These are phyloP conservation scores for Lentinula sp. DNA, from an alignment of 768 basidiomycete species.

Conservation along the genomic window DNA sequence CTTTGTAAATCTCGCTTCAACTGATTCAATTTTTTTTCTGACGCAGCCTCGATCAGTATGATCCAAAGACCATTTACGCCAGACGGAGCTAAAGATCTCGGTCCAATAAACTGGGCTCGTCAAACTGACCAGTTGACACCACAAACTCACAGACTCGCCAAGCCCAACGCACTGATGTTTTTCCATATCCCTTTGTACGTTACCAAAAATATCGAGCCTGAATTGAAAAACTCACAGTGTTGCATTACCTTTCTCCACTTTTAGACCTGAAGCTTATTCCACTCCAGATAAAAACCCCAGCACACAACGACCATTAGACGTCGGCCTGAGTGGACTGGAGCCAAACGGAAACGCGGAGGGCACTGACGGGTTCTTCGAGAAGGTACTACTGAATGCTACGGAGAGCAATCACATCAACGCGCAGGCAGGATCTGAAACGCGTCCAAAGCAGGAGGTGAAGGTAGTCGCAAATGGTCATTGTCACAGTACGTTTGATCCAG, in stretches of 20 bases:
- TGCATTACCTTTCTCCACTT: neutral
- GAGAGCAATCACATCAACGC: conserved; percentile 61
- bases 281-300: conserved; percentile 58
- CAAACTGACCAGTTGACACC: conserved; percentile 58
- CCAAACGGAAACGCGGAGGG: conserved; percentile 54
- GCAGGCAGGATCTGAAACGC: conserved; percentile 24
- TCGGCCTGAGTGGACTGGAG: conserved; percentile 63
- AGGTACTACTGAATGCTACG: conserved; percentile 64
- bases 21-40: neutral
- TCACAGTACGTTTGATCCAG: conserved; percentile 49
- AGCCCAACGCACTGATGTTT: conserved; percentile 95
- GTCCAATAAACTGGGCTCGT: conserved; percentile 53
- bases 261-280: conserved; percentile 69
- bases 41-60: conserved; percentile 50
- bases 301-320: conserved; percentile 58
- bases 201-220: neutral
- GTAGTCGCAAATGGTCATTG: conserved; percentile 88
- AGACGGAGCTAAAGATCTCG: conserved; percentile 67
- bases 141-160: conserved; percentile 54
- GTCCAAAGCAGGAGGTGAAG: conserved; percentile 61
- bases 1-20: neutral
- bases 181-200: conserved; percentile 94
- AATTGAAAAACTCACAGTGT: neutral
- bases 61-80: conserved; percentile 84
- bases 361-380: conserved; percentile 80